Percentiles rank a stretch among this genome's conserved stretches.
phyloP scores from a whole-genome alignment of 106 monocot species.

The Gastrodia elata region DNA sequence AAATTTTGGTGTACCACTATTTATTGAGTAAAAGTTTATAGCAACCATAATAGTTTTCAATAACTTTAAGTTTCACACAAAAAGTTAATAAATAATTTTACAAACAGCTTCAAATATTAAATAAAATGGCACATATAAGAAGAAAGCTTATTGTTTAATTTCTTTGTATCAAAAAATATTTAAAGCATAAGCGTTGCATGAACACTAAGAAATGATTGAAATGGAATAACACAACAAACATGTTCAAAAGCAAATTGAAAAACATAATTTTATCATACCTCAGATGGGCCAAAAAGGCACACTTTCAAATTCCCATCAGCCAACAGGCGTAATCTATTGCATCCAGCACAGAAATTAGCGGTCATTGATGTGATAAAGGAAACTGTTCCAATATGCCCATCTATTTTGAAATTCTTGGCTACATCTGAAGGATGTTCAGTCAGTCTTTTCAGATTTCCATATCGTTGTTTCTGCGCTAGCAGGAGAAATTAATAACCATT shows the following conservation, averaged over 20 bases:
- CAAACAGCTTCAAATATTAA: too few relatives aligned
- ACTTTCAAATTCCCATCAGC: conserved; percentile 99
- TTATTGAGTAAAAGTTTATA: too few relatives aligned
- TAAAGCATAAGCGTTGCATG: neutral
- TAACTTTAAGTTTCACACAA: too few relatives aligned
- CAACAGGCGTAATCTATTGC: conserved; percentile 86
- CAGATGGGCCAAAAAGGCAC: conserved; percentile 92
- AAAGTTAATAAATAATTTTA: too few relatives aligned
- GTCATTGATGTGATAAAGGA: conserved; percentile 99
- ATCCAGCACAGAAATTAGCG: conserved; percentile 91
- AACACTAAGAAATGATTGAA: neutral
- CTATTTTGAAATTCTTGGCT: conserved; percentile 84
- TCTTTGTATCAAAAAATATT: too few relatives aligned
- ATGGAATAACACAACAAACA: neutral
- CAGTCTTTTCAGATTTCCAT: conserved; percentile 52
- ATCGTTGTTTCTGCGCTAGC: conserved; percentile 35
- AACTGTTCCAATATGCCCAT: conserved; percentile 76
- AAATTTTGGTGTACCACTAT: too few relatives aligned
- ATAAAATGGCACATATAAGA: too few relatives aligned
- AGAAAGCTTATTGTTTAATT: too few relatives aligned
- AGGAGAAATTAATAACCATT: neutral
- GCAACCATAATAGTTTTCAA: too few relatives aligned
- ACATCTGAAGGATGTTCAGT: conserved; percentile 70
- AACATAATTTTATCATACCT: conserved; percentile 38
- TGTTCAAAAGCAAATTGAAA: neutral